phyloP scores from a whole-genome alignment of 140 eudicot genomes.

The Cichorium intybus region DNA sequence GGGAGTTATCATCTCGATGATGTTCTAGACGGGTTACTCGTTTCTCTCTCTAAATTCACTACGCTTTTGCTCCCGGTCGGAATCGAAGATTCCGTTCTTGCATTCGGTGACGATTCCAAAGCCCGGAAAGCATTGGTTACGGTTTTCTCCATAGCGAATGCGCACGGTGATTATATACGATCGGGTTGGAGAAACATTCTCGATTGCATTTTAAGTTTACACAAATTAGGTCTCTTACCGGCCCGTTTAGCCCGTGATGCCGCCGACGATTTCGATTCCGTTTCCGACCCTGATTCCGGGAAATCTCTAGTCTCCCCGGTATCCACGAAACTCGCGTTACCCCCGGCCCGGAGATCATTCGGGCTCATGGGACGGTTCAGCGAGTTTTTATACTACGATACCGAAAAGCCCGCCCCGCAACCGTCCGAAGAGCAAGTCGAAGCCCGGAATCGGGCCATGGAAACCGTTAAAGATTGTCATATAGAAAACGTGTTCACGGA shows the following conservation, averaged over 20 bases:
- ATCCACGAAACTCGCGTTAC: constrained; percentile 26
- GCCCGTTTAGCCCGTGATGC: constrained; percentile 52
- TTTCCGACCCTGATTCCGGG: constrained; percentile 28
- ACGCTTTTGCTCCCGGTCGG: constrained; percentile 44
- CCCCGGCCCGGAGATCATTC: constrained; percentile 41
- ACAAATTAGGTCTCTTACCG: constrained; percentile 65
- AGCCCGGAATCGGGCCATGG: constrained; percentile 50
- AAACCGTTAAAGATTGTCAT: constrained; percentile 56
- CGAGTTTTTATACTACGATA: constrained; percentile 54
- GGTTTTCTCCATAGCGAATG: constrained; percentile 60
- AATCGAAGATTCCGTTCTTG: constrained; percentile 43
- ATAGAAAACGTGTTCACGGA: constrained; percentile 59
- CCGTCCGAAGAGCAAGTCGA: constrained; percentile 61
- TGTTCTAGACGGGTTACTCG: constrained; percentile 58
- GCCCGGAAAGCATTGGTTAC: constrained; percentile 57
- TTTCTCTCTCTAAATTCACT: constrained; percentile 64
- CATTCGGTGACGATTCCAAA: constrained; percentile 52
- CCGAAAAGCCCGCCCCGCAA: constrained; percentile 65
- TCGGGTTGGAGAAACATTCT: constrained; percentile 66
- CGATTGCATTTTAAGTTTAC: constrained; percentile 65
- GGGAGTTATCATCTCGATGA: constrained; percentile 50
- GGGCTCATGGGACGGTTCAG: constrained; percentile 68
- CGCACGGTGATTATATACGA: constrained; percentile 57
- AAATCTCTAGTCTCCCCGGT: constrained; percentile 31
- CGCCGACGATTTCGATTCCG: constrained; percentile 50